Evolutionary conservation across 345 rosid genomes (phyloP).

Genomic region (Salix viminalis): DNA sequence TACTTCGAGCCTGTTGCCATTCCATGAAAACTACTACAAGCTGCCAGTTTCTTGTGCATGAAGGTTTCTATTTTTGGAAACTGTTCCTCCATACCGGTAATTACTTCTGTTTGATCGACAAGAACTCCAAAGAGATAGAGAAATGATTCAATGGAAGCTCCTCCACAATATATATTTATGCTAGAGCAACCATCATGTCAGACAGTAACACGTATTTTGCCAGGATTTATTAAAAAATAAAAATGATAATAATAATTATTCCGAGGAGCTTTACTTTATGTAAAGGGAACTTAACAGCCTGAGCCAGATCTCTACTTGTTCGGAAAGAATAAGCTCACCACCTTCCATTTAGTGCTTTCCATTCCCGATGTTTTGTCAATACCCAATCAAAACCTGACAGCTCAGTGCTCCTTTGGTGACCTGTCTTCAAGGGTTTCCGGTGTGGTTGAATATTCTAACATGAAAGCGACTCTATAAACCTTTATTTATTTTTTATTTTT

Average conservation of each 20-base stretch:
- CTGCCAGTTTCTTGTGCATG: slow-evolving; percentile 37
- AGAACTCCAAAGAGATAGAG: slow-evolving; percentile 12
- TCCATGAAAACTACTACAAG: slow-evolving; percentile 32
- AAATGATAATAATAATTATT: neutral
- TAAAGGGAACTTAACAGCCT: slow-evolving; percentile 17
- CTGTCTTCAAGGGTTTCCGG: slow-evolving; percentile 21
- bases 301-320: slow-evolving; percentile 44
- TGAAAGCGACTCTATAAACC: slow-evolving; percentile 18
- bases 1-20: slow-evolving; percentile 22
- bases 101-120: slow-evolving; percentile 10
- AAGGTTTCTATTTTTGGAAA: slow-evolving; percentile 54
- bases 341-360: slow-evolving; percentile 49
- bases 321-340: slow-evolving; percentile 25
- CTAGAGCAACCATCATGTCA: slow-evolving; percentile 14
- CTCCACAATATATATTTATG: slow-evolving; percentile 31
- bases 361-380: slow-evolving; percentile 26
- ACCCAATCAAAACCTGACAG: slow-evolving; percentile 40
- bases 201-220: slow-evolving; percentile 18
- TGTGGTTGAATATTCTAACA: slow-evolving; percentile 24
- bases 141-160: slow-evolving; percentile 31
- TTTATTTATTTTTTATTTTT: neutral
- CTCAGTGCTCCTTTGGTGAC: slow-evolving; percentile 24
- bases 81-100: slow-evolving; percentile 37
- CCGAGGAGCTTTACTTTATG: slow-evolving; percentile 24
- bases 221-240: neutral